These are phyloP conservation scores for Calocera cornea DNA, from an alignment of 768 basidiomycete genomes.

Conservation along the genomic window DNA sequence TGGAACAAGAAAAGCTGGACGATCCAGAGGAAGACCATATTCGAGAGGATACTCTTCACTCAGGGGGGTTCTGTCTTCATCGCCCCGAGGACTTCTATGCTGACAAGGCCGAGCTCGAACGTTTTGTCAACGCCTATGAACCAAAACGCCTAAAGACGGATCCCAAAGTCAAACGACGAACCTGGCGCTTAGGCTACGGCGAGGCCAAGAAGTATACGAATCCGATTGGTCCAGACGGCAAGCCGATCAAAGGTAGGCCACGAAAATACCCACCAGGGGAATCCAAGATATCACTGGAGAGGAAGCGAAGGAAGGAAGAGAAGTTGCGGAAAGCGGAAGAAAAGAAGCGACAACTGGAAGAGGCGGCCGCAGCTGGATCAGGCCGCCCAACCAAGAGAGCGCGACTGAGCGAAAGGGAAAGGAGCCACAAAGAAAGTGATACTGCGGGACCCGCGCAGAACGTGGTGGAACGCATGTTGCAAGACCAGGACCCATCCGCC, in stretches of 20 bases:
- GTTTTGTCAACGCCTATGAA: slow-evolving; percentile 21
- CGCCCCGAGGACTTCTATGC: slow-evolving; percentile 44
- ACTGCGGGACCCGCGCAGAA: background rate
- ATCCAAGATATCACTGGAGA: slow-evolving; percentile 22
- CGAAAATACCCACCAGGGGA: slow-evolving; percentile 21
- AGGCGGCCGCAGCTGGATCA: background rate
- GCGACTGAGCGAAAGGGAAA: background rate
- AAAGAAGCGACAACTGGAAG: background rate
- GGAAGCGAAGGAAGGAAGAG: no score
- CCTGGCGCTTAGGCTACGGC: background rate
- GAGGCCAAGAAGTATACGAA: slow-evolving; percentile 14
- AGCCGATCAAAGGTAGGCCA: slow-evolving; percentile 18
- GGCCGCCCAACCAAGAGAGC: background rate
- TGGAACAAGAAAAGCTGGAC: slow-evolving; percentile 53
- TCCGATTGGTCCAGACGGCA: slow-evolving; percentile 22
- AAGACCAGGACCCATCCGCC: no score
- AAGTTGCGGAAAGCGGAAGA: no score
- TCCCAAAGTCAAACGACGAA: background rate
- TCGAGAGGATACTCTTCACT: slow-evolving; percentile 30
- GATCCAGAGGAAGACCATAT: slow-evolving; percentile 32
- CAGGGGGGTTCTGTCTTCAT: slow-evolving; percentile 41
- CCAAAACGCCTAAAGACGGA: background rate
- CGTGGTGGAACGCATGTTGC: no score
- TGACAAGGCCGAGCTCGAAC: slow-evolving; percentile 28
- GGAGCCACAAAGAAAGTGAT: background rate